phyloP scores from a whole-genome alignment of 176 grass and related monocot species.

The Melocanna baccifera region DNA sequence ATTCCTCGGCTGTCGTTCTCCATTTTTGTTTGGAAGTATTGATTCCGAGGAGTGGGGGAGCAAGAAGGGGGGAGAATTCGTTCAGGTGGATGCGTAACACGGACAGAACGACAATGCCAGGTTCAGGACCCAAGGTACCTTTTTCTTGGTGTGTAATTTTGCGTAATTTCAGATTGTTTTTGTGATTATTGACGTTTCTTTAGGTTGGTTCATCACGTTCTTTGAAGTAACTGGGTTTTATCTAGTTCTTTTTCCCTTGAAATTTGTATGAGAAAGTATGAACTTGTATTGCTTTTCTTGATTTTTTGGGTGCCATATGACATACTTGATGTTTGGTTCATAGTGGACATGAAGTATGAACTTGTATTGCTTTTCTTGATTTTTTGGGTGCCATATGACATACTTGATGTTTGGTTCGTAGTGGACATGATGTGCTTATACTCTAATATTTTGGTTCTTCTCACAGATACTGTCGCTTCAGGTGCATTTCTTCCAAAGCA shows the following conservation, averaged over 20 bases:
- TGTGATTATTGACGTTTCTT: not conserved
- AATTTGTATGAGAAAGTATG: not conserved
- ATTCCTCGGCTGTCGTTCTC: not conserved
- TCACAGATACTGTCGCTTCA: not conserved
- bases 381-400: no score
- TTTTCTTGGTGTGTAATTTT: not conserved
- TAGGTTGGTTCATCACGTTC: not conserved
- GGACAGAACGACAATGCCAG: conserved; percentile 9
- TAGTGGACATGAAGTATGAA: not conserved
- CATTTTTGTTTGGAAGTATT: not conserved
- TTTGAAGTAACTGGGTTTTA: not conserved
- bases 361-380: not conserved
- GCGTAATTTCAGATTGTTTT: not conserved
- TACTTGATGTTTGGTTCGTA: not conserved
- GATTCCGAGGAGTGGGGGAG: not conserved
- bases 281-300: not conserved
- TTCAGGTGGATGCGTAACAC: not conserved
- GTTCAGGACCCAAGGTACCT: conserved; percentile 31
- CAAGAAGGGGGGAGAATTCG: not conserved
- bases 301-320: not conserved
- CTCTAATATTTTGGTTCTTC: not conserved
- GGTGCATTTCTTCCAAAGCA: not conserved
- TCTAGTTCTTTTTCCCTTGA: not conserved
- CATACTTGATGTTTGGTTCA: not conserved
- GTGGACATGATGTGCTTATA: not conserved